A percentile compares a stretch with the other conserved stretches of the same genome.
These are phyloP conservation scores for Gentiana dahurica DNA, from an alignment of 257 asterid genomes.

Conservation along the genomic window DNA sequence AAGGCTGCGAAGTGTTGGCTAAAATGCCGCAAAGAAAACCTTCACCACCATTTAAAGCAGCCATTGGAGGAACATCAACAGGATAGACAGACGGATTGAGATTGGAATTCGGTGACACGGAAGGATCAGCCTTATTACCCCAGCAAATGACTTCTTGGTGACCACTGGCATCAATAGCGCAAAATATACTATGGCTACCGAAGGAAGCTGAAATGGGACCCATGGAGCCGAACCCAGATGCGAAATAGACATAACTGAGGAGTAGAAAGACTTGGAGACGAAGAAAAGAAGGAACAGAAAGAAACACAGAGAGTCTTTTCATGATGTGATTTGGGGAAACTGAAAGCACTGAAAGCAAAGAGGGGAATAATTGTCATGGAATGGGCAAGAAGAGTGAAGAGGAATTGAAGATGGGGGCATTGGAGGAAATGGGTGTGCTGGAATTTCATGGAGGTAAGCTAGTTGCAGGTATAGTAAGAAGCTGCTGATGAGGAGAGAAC, in stretches of 20 bases:
- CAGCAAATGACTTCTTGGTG: slow-evolving; percentile 83
- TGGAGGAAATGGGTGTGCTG: not conserved
- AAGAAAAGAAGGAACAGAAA: not conserved
- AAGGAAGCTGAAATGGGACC: slow-evolving; percentile 78
- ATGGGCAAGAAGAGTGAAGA: slow-evolving; percentile 6
- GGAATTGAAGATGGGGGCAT: slow-evolving; percentile 1
- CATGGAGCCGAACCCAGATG: slow-evolving; percentile 72
- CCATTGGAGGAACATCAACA: slow-evolving; percentile 47
- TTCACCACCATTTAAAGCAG: slow-evolving; percentile 72
- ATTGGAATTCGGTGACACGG: slow-evolving; percentile 2
- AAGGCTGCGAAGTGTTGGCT: slow-evolving; percentile 61
- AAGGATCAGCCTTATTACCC: slow-evolving; percentile 41
- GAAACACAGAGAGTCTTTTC: slow-evolving; percentile 2
- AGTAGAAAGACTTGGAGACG: slow-evolving; percentile 13
- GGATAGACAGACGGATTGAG: slow-evolving; percentile 14
- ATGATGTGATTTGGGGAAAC: slow-evolving; percentile 3
- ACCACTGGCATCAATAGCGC: slow-evolving; percentile 95
- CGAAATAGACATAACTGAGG: slow-evolving; percentile 20
- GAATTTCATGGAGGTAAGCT: not conserved
- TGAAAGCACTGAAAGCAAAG: not conserved
- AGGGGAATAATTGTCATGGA: slow-evolving; percentile 9
- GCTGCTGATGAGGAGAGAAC: slow-evolving; percentile 23
- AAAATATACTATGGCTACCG: slow-evolving; percentile 55
- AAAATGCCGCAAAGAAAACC: slow-evolving; percentile 80
- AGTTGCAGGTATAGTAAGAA: slow-evolving; percentile 2